Evolutionary conservation across 176 grass and related monocot genomes (phyloP).

Genomic region (Oryza coarctata): DNA sequence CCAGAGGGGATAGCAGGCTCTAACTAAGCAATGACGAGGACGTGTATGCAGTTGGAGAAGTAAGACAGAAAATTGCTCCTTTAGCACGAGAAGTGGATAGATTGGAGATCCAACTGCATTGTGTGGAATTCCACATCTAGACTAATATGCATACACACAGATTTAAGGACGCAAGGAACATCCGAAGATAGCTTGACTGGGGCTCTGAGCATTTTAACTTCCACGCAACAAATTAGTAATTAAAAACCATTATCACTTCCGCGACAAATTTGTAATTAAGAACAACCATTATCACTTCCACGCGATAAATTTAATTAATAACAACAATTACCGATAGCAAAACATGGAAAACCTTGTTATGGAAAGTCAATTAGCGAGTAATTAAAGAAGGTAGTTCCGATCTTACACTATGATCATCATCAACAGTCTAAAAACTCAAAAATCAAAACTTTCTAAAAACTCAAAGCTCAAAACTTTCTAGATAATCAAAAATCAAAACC

Average conservation of each 20-base stretch:
- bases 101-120: background rate
- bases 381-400: background rate
- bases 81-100: background rate
- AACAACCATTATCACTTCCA: background rate
- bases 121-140: background rate
- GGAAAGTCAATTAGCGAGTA: background rate
- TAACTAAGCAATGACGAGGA: background rate
- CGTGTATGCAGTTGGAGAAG: background rate
- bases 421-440: background rate
- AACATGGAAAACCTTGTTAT: background rate
- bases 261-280: background rate
- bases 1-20: background rate
- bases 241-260: background rate
- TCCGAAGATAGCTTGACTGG: background rate
- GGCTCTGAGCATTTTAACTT: background rate
- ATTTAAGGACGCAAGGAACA: constrained; percentile 13
- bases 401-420: background rate
- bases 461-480: background rate
- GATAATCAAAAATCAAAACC: background rate
- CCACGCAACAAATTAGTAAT: background rate
- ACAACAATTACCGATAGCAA: background rate
- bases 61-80: background rate
- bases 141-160: constrained; percentile 3
- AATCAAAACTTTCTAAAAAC: background rate
- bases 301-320: background rate